Conservation (phyloP, 1,139 yeast species). For the Sugiyamaella pinicola region DNA sequence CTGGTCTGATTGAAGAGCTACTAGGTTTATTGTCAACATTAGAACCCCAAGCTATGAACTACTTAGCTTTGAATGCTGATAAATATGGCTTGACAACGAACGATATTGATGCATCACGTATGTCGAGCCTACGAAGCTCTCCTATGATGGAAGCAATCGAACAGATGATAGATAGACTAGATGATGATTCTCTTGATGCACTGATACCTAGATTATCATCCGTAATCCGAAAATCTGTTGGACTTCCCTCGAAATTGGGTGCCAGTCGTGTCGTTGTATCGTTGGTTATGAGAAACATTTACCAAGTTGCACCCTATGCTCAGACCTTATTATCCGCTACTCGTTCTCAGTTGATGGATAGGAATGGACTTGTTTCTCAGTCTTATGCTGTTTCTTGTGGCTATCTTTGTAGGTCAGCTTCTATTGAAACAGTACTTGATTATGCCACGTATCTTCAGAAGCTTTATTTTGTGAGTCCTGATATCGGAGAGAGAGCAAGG, state of each 20-base stretch:
- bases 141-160: conserved; percentile 92
- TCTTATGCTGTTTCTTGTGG: conserved; percentile 85
- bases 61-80: conserved; percentile 82
- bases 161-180: conserved; percentile 54
- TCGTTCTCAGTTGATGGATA: conserved; percentile 61
- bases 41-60: conserved; percentile 90
- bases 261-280: conserved; percentile 76
- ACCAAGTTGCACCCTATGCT: conserved; percentile 59
- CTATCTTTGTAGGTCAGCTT: conserved; percentile 66
- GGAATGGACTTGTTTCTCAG: conserved; percentile 70
- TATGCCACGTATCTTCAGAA: conserved; percentile 56
- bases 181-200: conserved; percentile 50
- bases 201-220: conserved; percentile 52
- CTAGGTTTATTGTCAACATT: conserved; percentile 75
- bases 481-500: conserved; percentile 51
- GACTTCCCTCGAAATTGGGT: conserved; percentile 88
- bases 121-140: conserved; percentile 72
- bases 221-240: conserved; percentile 70
- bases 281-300: conserved; percentile 60
- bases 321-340: conserved; percentile 63
- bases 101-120: conserved; percentile 76
- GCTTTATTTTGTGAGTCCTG: conserved; percentile 62
- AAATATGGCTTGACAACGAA: conserved; percentile 74
- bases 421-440: conserved; percentile 54
- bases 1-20: conserved; percentile 69